Evolutionary conservation across 139 green algal species (phyloP).

Genomic region (Pleodorina starrii): DNA sequence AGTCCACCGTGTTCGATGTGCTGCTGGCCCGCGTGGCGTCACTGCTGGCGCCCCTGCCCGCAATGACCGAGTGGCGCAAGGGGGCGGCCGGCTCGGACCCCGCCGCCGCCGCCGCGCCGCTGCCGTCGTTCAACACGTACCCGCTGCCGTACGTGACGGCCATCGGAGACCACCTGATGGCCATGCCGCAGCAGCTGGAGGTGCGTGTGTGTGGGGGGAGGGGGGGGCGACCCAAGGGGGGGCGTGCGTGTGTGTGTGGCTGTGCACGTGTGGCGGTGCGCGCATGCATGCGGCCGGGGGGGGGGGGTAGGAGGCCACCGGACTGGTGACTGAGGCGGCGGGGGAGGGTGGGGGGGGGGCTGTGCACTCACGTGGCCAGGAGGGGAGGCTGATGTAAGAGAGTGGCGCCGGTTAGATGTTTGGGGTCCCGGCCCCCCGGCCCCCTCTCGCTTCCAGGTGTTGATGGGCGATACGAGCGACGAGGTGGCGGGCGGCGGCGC

Average conservation of each 20-base stretch:
- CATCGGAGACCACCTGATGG: slow-evolving; percentile 92
- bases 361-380: too few species aligned
- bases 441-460: neutral
- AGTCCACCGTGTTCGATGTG: slow-evolving; percentile 71
- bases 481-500: slow-evolving; percentile 21
- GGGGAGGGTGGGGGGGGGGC: too few species aligned
- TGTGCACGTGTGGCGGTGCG: too few species aligned
- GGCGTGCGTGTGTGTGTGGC: too few species aligned
- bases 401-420: too few species aligned
- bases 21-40: slow-evolving; percentile 66
- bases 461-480: slow-evolving; percentile 19
- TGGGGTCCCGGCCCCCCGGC: too few species aligned
- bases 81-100: neutral
- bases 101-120: slow-evolving; percentile 26
- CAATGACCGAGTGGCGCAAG: slow-evolving; percentile 64
- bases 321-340: too few species aligned
- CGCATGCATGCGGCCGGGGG: too few species aligned
- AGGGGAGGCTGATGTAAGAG: too few species aligned
- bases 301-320: too few species aligned
- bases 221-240: too few species aligned
- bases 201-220: too few species aligned
- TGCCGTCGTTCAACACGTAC: slow-evolving; percentile 92
- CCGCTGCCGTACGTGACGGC: slow-evolving; percentile 83
- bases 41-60: slow-evolving; percentile 56
- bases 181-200: slow-evolving; percentile 83